phyloP scores from a whole-genome alignment of 1,139 yeast genomes.

The Lodderomyces beijingensis region DNA sequence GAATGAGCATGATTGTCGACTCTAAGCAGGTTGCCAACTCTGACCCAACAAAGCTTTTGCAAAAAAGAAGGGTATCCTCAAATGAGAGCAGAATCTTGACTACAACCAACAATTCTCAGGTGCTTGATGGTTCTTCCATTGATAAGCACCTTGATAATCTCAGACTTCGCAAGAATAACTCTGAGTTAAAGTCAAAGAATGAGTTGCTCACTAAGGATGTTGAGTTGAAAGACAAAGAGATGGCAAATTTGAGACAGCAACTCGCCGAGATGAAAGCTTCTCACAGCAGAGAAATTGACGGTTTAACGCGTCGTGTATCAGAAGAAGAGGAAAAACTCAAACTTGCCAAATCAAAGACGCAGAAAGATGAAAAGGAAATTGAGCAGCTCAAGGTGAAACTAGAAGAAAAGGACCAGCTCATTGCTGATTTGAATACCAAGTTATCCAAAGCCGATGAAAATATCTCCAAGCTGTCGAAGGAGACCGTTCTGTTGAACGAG shows the following conservation, averaged over 20 bases:
- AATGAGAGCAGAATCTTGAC: constrained; percentile 6
- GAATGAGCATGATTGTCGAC: constrained; percentile 20
- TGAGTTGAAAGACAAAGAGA: constrained; percentile 8
- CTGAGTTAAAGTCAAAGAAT: constrained; percentile 15
- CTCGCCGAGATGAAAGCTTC: constrained; percentile 8
- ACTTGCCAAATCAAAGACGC: constrained; percentile 11
- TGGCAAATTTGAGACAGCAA: constrained; percentile 8
- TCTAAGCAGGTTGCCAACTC: constrained; percentile 7
- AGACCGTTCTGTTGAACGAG: constrained; percentile 12
- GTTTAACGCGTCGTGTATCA: constrained; percentile 4
- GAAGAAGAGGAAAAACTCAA: constrained; percentile 10
- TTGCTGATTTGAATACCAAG: not conserved
- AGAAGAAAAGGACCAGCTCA: constrained; percentile 24
- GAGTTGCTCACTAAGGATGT: constrained; percentile 12
- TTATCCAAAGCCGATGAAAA: not conserved
- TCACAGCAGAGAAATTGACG: constrained; percentile 7
- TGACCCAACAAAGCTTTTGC: constrained; percentile 23
- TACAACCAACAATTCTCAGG: constrained; percentile 13
- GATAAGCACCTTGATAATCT: constrained; percentile 45
- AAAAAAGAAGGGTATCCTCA: constrained; percentile 11
- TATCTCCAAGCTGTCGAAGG: not conserved
- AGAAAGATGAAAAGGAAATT: constrained; percentile 28
- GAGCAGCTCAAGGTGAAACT: constrained; percentile 18
- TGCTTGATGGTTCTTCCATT: constrained; percentile 34
- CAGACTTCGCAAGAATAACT: constrained; percentile 30